Evolutionary conservation across 176 grass and related monocot species (phyloP), one percentile per base, ranked within the genome.

Genomic region (Eleusine indica): DNA sequence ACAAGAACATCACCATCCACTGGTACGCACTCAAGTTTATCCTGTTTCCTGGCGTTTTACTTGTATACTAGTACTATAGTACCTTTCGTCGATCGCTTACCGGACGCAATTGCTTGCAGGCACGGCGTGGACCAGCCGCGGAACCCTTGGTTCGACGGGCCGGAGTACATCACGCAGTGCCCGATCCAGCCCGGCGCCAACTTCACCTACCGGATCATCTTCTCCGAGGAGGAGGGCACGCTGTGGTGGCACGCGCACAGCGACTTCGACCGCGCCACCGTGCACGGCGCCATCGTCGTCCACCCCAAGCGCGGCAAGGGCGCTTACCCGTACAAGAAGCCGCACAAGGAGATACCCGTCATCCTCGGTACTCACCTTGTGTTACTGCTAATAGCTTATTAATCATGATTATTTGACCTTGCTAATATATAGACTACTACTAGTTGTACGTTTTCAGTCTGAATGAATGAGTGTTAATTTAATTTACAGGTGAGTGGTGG

Each of bases 1-100:
- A 86, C 9, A 84, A 92, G 9, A 92, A 95, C 75, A 92, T 95
- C 79, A 95, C 93, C 54, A 63, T 95, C 51, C 93, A 92, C 79
- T 92, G 93, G 91, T 93, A 87, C 25, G 25, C 25, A 25, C 25
- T 25, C 25, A 25, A 25, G 25, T 25, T 0, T 25, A 25, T 25
- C 25, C 25, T 25, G 25, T 0, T 3, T 17, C 64, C 30, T 37
- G 32, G 13, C 25, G 2, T 1, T 66, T 66, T 35, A 30, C 61
- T 15, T 16, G 25, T 3, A 28, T 29, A 64, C 56, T 4, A 64
- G 63, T 30, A 25, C 25, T 25, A 25, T 25, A 25, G 25, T 25
- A 25, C 25, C 25, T 25, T 66, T 66, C 30, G 30, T 66, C 25
- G 22, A 66, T 37, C 29, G 29, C 12, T 13, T 16, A 10, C 30